Evolutionary conservation across 2,329 filamentous ascomycete species (phyloP), one percentile per base, ranked within the genome.

Genomic region (Didymella sp.): DNA sequence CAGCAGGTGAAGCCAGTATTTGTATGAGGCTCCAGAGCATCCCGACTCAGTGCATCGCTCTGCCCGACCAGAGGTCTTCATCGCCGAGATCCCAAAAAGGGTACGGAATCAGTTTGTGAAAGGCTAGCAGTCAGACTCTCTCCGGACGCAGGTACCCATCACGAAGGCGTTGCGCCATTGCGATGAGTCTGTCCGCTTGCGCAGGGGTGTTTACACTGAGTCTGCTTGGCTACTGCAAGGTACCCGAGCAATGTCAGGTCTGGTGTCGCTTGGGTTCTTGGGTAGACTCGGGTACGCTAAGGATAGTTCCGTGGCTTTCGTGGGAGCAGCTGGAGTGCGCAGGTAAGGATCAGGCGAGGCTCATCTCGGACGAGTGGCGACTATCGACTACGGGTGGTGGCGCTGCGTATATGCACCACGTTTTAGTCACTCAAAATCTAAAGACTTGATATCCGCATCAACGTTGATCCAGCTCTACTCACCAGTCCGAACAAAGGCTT

Each of bases 301-400:
- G 24, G 4, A 9, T 19, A 25, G 40, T 27, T 42, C 5, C 9
- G 24, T 42, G 40, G 40, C 40, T 42, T 13, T 17, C 24, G 22
- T 27, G n/a, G 24, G 8, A 17, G 24, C n/a, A 42, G 40, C 40
- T 42, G 40, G 5, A 11, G 13, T 17, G 8, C 15, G 19, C 22
- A 19, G 15, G 13, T 42, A n/a, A 1, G 13, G 40, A 17, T 28
- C 17, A 25, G 15, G 22, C 17, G 13, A 42, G 40, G 24, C 6
- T 28, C 22, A 27, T 42, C 24, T 27, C 24, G 24, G 28, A 42
- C 13, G 40, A 42, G 24, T 42, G 40, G 40, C 24, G n/a, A 42
- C 13, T 42, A 42, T 42, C 40, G 40, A 42, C 24, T 27, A 24
- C 40, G 40, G 40, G 40, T 42, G 40, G 40, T 42, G 40, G 40